These are phyloP conservation scores for Austroboletus olivaceoglutinosus DNA, from an alignment of 1,284 basidiomycete genomes.

Conservation along the genomic window DNA sequence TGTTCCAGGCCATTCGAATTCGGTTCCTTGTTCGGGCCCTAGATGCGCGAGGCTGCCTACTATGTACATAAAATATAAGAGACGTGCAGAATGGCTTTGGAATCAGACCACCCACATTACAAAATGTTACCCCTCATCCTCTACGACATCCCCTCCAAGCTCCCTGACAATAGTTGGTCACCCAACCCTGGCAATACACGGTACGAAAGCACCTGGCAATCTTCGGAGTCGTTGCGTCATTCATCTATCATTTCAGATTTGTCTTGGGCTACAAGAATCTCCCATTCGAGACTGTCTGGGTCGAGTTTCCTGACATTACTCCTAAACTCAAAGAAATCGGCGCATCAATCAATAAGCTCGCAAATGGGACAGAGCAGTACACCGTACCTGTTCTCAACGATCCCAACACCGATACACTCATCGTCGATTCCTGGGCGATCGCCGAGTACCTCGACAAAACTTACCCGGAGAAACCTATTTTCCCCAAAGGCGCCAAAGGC, in stretches of 20 bases:
- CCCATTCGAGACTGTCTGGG: conserved; percentile 29
- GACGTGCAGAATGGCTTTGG: no score
- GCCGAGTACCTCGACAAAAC: conserved; percentile 45
- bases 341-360: conserved; percentile 18
- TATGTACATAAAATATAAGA: background rate
- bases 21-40: no score
- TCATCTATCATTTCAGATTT: conserved; percentile 14
- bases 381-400: conserved; percentile 38
- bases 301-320: conserved; percentile 33
- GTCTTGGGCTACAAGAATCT: conserved; percentile 32
- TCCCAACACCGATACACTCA: conserved; percentile 28
- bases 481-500: no score
- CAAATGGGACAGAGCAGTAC: conserved; percentile 14
- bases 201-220: conserved; percentile 6
- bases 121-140: no score
- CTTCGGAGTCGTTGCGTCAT: background rate
- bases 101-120: no score
- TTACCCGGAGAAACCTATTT: conserved; percentile 35
- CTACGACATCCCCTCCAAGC: conserved; percentile 8
- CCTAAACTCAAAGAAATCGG: conserved; percentile 28
- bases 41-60: background rate
- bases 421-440: conserved; percentile 40
- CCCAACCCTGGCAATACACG: conserved; percentile 26
- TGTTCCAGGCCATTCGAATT: no score
- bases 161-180: conserved; percentile 18